Evolutionary conservation across 768 basidiomycete species (phyloP).

Genomic region (Hygrophorus russula): DNA sequence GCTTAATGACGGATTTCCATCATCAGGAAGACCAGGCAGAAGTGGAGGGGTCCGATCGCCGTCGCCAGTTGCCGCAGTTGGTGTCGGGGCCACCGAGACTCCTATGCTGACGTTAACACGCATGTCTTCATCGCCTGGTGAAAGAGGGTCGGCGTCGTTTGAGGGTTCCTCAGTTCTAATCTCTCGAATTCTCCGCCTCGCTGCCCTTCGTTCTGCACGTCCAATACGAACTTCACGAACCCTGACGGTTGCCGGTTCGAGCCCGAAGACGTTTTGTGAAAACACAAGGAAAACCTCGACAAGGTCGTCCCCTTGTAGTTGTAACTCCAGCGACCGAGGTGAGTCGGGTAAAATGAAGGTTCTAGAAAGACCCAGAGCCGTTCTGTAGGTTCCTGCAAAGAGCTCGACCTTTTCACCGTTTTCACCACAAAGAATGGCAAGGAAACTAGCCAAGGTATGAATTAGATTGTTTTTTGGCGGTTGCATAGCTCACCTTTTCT

Average conservation of each 20-base stretch:
- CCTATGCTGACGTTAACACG: constrained; percentile 55
- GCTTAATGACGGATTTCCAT: constrained; percentile 16
- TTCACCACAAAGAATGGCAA: constrained; percentile 88
- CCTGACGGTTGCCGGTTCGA: constrained; percentile 87
- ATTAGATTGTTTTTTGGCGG: not conserved
- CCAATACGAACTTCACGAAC: constrained; percentile 92
- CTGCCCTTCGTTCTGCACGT: constrained; percentile 77
- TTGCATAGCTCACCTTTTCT: constrained; percentile 54
- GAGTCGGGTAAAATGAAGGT: constrained; percentile 91
- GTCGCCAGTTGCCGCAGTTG: constrained; percentile 26
- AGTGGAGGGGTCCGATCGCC: constrained; percentile 26
- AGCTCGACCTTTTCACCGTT: constrained; percentile 89
- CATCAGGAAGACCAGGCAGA: constrained; percentile 31
- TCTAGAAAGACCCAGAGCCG: constrained; percentile 83
- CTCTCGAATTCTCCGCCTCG: constrained; percentile 69
- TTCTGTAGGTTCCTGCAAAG: constrained; percentile 84
- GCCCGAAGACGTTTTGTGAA: constrained; percentile 82
- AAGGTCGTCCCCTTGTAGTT: constrained; percentile 86
- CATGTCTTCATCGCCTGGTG: constrained; percentile 38
- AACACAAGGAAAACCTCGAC: constrained; percentile 90
- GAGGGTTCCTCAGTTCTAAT: constrained; percentile 40
- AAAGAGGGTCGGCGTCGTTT: constrained; percentile 31
- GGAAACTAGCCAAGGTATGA: constrained; percentile 44
- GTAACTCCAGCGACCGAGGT: constrained; percentile 75
- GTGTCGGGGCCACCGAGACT: constrained; percentile 38